Conservation (phyloP, 2,329 filamentous ascomycete genomes). For the Microsporum ferrugineum region DNA sequence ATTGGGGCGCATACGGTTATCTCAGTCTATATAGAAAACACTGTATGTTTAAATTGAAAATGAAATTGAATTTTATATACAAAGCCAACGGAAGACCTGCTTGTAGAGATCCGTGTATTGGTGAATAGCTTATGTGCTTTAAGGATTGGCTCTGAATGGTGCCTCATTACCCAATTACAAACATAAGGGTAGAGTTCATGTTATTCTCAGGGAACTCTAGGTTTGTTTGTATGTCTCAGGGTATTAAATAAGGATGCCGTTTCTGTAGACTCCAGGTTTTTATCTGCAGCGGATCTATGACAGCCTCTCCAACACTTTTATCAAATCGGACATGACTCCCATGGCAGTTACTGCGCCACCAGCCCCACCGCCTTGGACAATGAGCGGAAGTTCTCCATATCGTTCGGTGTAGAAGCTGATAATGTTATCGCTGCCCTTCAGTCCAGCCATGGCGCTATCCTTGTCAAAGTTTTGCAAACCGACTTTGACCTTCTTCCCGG, state of each 20-base stretch:
- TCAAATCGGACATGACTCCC: conserved; percentile 86
- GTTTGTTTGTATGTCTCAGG: no score
- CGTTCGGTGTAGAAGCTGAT: conserved; percentile 97
- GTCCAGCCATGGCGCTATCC: conserved; percentile 78
- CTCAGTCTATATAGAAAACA: no score
- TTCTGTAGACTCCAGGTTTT: neutral
- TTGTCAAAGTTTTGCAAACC: conserved; percentile 81
- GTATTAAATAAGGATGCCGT: neutral
- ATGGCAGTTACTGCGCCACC: conserved; percentile 94
- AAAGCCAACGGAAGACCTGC: no score
- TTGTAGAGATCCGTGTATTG: no score
- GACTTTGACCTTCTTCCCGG: conserved; percentile 72
- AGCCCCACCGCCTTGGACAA: conserved; percentile 87
- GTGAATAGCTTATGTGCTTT: no score
- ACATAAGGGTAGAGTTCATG: no score
- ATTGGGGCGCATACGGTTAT: no score
- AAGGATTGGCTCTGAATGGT: no score
- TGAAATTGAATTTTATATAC: no score
- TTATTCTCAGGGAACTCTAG: no score
- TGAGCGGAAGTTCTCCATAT: conserved; percentile 81
- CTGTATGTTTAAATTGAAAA: no score
- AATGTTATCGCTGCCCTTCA: conserved; percentile 98
- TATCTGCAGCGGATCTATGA: conserved; percentile 27
- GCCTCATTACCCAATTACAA: no score
- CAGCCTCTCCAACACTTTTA: conserved; percentile 74